Conservation (phyloP, 192 early-diverging fungal genomes). For the Allomyces arbusculus region DNA sequence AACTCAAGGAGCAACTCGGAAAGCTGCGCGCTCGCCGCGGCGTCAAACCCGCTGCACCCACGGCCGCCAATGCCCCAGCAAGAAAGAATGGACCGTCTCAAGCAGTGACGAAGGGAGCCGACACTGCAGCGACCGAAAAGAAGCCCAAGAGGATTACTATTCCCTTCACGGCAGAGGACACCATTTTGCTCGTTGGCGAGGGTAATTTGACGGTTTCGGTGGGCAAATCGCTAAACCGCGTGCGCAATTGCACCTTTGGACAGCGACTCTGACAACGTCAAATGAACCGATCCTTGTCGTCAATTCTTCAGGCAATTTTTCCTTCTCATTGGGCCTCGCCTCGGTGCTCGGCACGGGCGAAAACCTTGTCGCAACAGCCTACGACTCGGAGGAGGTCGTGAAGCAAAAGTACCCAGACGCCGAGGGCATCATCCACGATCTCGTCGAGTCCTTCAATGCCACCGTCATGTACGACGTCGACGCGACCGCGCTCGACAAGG, state of each 20-base stretch:
- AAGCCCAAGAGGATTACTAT: conserved; percentile 1
- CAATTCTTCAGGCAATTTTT: conserved; percentile 62
- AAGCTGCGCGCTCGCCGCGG: not conserved
- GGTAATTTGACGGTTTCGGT: too few species aligned
- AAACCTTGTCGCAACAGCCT: conserved; percentile 52
- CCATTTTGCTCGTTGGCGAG: conserved; percentile 1
- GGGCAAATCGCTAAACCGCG: too few species aligned
- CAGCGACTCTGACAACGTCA: too few species aligned
- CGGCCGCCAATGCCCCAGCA: too few species aligned
- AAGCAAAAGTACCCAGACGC: conserved; percentile 59
- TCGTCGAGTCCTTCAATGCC: conserved; percentile 34
- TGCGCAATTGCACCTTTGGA: too few species aligned
- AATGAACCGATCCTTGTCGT: too few species aligned
- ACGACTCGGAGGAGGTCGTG: conserved; percentile 45
- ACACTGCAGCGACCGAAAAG: not conserved
- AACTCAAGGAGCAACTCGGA: not conserved
- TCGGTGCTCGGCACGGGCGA: conserved; percentile 30
- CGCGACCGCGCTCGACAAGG: conserved; percentile 41
- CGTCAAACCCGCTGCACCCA: too few species aligned
- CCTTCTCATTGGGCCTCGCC: conserved; percentile 56
- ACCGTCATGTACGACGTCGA: conserved; percentile 58
- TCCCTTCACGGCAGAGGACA: conserved; percentile 3
- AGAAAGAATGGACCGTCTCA: too few species aligned
- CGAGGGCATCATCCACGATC: conserved; percentile 35
- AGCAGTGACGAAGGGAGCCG: too few species aligned